Base-by-base conservation (phyloP, 495 filamentous ascomycete species). In the Neurospora sp. region DNA sequence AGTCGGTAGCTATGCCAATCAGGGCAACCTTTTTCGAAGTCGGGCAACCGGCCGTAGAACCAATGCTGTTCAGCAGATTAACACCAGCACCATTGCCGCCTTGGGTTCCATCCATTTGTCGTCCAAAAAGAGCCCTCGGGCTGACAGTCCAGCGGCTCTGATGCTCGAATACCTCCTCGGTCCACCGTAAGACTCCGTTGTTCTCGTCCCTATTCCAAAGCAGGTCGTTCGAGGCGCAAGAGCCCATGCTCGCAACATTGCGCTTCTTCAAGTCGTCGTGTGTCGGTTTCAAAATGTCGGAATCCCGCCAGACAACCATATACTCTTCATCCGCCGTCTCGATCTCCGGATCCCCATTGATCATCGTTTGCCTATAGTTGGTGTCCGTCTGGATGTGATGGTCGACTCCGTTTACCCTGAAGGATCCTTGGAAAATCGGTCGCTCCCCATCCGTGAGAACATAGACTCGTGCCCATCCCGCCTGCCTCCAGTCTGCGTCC, bases 261-360 rank as follows among this genome's bases (percentile, higher is more conserved):
- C 80, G 82, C 79, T 83, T 85, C 80, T 74, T 70, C 73, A 79
- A 74, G 48, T 70, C 74, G 31, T 83, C 69, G 69, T 78, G 39
- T 70, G 70, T 39, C n/a, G 70, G 5, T 5, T 70, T 20, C 22
- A 84, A 81, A 79, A 96, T 89, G 79, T 99, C 96, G 40, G 93
- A 96, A 80, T 99, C 94, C 42, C 94, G 88, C 82, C 91, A 98
- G 6, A 97, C 87, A 27, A 97, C 82, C 96, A 99, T 97, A 77
- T 89, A 93, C 69, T 97, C 94, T 22, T 89, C 87, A 3, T 84
- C 87, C 20, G 78, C 83, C 39, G 81, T 77, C 68, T 89, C 87
- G 16, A 93, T 79, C 35, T 85, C 82, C n/a, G 92, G 91, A 79
- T 99, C 96, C n/a, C 90, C 83, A 1, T 80, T 80, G 73, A 92